Conservation (phyloP, 1,284 basidiomycete genomes). For the Porodaedalea pini region DNA sequence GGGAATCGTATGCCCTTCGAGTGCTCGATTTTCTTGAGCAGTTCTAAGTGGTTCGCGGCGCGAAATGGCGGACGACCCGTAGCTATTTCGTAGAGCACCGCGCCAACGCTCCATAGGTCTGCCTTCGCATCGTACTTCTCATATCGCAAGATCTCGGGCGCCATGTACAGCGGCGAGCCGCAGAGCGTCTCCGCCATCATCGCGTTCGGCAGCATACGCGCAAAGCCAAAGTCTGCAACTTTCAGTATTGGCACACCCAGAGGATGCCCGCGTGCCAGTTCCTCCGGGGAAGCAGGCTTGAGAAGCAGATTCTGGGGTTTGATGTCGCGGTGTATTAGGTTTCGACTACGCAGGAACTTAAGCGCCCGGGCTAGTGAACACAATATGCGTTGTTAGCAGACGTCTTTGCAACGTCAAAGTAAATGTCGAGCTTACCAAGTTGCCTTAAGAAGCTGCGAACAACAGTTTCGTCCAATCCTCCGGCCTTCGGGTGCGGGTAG, state of each 20-base stretch:
- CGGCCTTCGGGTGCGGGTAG: constrained; percentile 87
- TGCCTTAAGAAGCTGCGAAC: constrained; percentile 93
- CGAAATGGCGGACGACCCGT: constrained; percentile 93
- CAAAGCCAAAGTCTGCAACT: constrained; percentile 98
- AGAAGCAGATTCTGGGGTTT: constrained; percentile 96
- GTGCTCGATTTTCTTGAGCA: constrained; percentile 90
- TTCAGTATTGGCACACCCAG: constrained; percentile 92
- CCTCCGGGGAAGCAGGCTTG: constrained; percentile 76
- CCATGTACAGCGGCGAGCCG: constrained; percentile 99
- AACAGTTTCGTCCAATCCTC: constrained; percentile 88
- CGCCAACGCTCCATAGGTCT: constrained; percentile 97
- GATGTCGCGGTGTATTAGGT: constrained; percentile 95
- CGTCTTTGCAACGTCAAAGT: constrained; percentile 1
- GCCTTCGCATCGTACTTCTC: constrained; percentile 98
- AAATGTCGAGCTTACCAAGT: constrained; percentile 57
- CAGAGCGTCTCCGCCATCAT: constrained; percentile 98
- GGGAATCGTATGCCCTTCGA: constrained; percentile 87
- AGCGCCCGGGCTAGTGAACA: constrained; percentile 73
- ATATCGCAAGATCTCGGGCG: constrained; percentile 95
- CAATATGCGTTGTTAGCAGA: constrained; percentile 5
- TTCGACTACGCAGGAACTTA: constrained; percentile 84
- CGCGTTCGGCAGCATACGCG: constrained; percentile 85
- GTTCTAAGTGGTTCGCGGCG: constrained; percentile 93
- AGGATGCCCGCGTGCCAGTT: constrained; percentile 84
- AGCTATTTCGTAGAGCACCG: constrained; percentile 94